phyloP scores from a whole-genome alignment of 495 filamentous ascomycete genomes.

The Daldinia decipiens region DNA sequence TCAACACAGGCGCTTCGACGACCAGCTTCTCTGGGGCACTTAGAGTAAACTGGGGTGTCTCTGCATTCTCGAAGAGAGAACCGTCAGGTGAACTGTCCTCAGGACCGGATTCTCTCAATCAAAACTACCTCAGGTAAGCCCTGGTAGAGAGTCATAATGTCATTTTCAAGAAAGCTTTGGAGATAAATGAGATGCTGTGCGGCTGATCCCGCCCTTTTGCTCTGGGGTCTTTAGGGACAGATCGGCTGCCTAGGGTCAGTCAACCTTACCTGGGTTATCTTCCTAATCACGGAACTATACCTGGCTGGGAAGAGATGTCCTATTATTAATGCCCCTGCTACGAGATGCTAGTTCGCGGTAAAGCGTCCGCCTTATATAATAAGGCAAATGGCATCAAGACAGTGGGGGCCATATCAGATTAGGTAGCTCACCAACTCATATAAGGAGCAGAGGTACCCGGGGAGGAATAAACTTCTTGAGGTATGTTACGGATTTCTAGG shows the following conservation, averaged over 20 bases:
- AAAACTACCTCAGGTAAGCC: constrained; percentile 30
- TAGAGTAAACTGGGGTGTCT: constrained; percentile 11
- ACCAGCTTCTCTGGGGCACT: constrained; percentile 19
- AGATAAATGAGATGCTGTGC: constrained; percentile 46
- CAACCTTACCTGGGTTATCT: constrained; percentile 23
- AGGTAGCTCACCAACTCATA: background rate
- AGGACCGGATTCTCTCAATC: constrained; percentile 38
- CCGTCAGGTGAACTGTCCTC: constrained; percentile 49
- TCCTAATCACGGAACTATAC: constrained; percentile 28
- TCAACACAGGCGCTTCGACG: constrained; percentile 30
- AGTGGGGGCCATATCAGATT: constrained; percentile 7
- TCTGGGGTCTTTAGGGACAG: constrained; percentile 23
- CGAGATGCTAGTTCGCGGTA: constrained; percentile 5
- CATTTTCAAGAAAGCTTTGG: constrained; percentile 30
- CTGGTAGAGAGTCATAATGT: constrained; percentile 36
- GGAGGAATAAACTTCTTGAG: constrained; percentile 16
- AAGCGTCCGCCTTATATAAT: constrained; percentile 13
- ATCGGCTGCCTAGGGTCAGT: constrained; percentile 45
- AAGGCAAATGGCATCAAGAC: constrained; percentile 15
- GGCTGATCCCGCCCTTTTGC: constrained; percentile 48
- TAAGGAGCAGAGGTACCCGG: constrained; percentile 2
- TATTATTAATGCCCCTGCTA: constrained; percentile 25
- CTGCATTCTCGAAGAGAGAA: constrained; percentile 15
- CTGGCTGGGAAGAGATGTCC: constrained; percentile 28
- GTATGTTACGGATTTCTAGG: constrained; percentile 40